Conservation (phyloP, 352 stramenopile genomes). For the Globisporangium irregulare region DNA sequence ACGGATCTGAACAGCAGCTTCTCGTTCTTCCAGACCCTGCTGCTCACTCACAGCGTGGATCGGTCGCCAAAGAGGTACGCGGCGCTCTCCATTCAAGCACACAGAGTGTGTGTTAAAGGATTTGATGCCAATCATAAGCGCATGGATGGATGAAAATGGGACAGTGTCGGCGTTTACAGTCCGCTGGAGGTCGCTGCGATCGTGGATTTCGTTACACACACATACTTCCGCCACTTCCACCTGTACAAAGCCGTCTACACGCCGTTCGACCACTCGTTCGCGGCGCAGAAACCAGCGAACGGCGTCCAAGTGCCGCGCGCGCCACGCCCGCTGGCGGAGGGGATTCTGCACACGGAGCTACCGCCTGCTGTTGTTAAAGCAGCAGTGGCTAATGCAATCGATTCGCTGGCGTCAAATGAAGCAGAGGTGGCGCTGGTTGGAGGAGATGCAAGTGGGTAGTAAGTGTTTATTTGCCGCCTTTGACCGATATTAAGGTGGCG, state of each 20-base stretch:
- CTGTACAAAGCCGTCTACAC: conserved; percentile 84
- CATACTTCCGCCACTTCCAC: conserved; percentile 79
- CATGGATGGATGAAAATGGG: background rate
- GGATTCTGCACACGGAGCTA: conserved; percentile 30
- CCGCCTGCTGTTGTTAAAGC: background rate
- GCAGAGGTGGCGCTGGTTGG: conserved; percentile 12
- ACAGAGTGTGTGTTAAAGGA: background rate
- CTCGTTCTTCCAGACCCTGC: conserved; percentile 49
- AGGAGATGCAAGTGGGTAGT: background rate
- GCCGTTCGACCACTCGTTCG: conserved; percentile 47
- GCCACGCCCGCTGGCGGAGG: conserved; percentile 35
- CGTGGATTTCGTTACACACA: conserved; percentile 73
- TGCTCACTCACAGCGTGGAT: conserved; percentile 68
- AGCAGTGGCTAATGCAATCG: background rate
- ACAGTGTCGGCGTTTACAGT: conserved; percentile 61
- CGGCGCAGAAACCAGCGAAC: conserved; percentile 46
- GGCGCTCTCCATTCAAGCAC: background rate
- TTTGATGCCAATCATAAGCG: background rate
- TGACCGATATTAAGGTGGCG: too few relatives aligned
- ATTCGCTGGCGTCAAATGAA: background rate
- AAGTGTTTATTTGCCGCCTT: background rate
- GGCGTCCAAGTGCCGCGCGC: conserved; percentile 37
- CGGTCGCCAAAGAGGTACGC: conserved; percentile 62
- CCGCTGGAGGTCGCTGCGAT: conserved; percentile 44
- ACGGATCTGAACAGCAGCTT: conserved; percentile 57